Evolutionary conservation across 345 rosid genomes (phyloP), one percentile per base, ranked within the genome.

Genomic region (Camelina sativa): DNA sequence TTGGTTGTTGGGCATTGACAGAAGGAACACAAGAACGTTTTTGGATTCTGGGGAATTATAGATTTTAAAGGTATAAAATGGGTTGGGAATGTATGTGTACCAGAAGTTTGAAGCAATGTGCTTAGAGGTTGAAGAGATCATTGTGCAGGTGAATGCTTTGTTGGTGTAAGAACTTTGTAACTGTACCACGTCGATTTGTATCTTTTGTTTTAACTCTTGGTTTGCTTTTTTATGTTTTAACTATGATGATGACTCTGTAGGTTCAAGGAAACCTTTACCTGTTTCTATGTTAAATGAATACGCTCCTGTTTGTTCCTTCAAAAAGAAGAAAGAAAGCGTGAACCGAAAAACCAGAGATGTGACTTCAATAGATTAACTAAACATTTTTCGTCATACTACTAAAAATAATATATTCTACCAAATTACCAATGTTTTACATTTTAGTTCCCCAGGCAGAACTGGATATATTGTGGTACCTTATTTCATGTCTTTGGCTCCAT

Each of bases 81-180:
- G 96, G 90, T 85, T 47, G 98, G 93, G 11, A 83, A 86, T 77
- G 83, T 83, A 86, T 77, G 83, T 83, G 44, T 92, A 86, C 75
- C 85, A 86, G 83, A 90, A 86, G 86, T 88, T 90, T 79, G 98
- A 92, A 86, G 83, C 91, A 61, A 77, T 90, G 91, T 92, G 91
- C 80, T 84, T 90, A 84, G 96, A 92, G 88, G 91, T 90, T 57
- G 98, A 92, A 87, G 96, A 92, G 63, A 79, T 84, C 72, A 84
- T 92, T 73, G 86, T 84, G 62, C 88, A 85, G 98, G 96, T 88
- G 81, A 41, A 19, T 35, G 67, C 20, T 5, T 41, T 62, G 65
- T 71, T 51, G 3, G 2, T 11, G 5, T 67, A 32, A 59, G 7
- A 6, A 50, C 5, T 56, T 65, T 65, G n/a, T 30, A 10, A 5